phyloP scores from a whole-genome alignment of 148 eudicot species.

The Polygonum maritimum region DNA sequence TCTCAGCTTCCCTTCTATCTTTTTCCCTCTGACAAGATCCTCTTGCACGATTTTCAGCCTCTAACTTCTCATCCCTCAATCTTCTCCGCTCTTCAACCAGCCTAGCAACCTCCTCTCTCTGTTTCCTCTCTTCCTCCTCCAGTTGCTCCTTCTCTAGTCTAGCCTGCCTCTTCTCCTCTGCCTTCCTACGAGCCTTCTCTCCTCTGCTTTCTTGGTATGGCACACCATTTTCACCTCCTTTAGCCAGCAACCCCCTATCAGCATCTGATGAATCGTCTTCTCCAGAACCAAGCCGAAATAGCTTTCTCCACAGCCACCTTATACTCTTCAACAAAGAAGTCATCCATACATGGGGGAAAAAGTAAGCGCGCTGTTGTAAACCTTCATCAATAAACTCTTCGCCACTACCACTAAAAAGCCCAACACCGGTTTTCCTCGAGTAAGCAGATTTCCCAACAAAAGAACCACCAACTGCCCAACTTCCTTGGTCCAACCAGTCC shows the following conservation, averaged over 20 bases:
- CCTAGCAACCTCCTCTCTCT: conserved; percentile 92
- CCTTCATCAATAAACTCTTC: conserved; percentile 65
- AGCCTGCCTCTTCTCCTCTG: conserved; percentile 97
- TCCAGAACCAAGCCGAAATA: conserved; percentile 54
- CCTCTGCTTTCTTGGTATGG: conserved; percentile 69
- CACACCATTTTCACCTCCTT: conserved; percentile 61
- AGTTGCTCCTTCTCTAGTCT: conserved; percentile 82
- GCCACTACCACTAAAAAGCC: conserved; percentile 28
- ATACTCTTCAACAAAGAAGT: conserved; percentile 40
- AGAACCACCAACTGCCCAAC: conserved; percentile 53
- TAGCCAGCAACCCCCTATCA: conserved; percentile 44
- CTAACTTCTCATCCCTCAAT: conserved; percentile 75
- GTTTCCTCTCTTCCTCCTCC: conserved; percentile 97
- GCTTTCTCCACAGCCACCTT: conserved; percentile 70
- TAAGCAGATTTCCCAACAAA: conserved; percentile 44
- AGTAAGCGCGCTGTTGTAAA: conserved; percentile 44
- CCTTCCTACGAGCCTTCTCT: conserved; percentile 96
- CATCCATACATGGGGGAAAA: conserved; percentile 45
- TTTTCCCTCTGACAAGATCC: conserved; percentile 49
- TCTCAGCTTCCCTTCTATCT: conserved; percentile 70
- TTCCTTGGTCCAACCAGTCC: conserved; percentile 85
- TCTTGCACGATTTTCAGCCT: conserved; percentile 66
- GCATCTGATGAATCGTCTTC: conserved; percentile 52
- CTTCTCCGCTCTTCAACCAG: conserved; percentile 89
- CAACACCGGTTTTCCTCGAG: conserved; percentile 41